A percentile compares a stretch with the other conserved stretches of the same genome.
These are phyloP conservation scores for Plasmodium gonderi DNA, from an alignment of 169 alveolate genomes.

Conservation along the genomic window DNA sequence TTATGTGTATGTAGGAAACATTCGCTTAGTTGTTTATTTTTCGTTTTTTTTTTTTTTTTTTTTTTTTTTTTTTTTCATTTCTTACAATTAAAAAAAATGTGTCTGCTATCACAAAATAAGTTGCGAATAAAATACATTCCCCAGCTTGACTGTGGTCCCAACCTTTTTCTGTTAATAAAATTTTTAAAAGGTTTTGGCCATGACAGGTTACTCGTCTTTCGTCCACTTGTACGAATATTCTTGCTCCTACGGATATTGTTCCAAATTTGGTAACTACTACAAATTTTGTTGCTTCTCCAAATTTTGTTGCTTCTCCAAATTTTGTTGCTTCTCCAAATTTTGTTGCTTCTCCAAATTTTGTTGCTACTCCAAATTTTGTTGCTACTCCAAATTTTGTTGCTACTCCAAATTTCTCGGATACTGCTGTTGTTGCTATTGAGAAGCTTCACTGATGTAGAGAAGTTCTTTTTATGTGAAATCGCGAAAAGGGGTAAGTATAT, in stretches of 20 bases:
- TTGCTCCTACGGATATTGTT: too few relatives aligned
- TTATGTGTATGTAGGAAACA: not conserved
- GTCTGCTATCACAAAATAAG: not conserved
- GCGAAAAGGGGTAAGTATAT: constrained; percentile 19
- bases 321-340: too few relatives aligned
- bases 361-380: too few relatives aligned
- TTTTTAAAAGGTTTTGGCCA: not conserved
- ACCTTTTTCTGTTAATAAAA: not conserved
- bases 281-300: too few relatives aligned
- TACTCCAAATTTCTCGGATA: too few relatives aligned
- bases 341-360: too few relatives aligned
- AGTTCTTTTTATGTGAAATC: constrained; percentile 8
- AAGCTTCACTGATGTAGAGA: constrained; percentile 2
- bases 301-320: too few relatives aligned
- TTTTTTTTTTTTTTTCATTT: not conserved
- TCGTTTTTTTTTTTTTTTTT: not conserved
- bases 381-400: too few relatives aligned
- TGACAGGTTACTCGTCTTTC: not conserved
- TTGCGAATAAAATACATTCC: constrained; percentile 49
- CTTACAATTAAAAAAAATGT: constrained; percentile 8
- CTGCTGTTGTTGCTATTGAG: not conserved
- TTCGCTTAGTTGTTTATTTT: not conserved
- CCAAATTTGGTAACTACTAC: too few relatives aligned
- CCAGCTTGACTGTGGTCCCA: not conserved
- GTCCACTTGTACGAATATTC: too few relatives aligned